Conservation (phyloP, 2,329 filamentous ascomycete genomes). For the Epichloe festucae region DNA sequence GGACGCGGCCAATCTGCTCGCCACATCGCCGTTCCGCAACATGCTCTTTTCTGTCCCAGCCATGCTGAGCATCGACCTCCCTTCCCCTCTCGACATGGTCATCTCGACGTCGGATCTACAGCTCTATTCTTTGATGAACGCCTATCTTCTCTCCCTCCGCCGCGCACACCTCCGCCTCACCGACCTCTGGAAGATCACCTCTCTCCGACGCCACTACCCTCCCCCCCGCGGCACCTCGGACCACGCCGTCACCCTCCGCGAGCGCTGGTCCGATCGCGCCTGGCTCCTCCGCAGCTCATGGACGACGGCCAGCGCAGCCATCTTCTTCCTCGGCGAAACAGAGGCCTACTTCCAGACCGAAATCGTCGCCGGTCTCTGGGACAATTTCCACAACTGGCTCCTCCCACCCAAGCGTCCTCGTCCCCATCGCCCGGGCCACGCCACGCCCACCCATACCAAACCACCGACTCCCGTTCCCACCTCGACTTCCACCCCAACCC, state of each 20-base stretch:
- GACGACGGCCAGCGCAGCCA: conserved; percentile 76
- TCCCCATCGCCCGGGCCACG: not conserved
- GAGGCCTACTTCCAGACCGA: conserved; percentile 84
- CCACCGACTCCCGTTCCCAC: not conserved
- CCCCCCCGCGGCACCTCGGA: conserved; percentile 46
- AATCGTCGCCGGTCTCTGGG: conserved; percentile 70
- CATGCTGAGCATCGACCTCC: conserved; percentile 58
- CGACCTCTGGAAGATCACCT: conserved; percentile 74
- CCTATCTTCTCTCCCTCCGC: conserved; percentile 75
- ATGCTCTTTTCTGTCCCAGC: conserved; percentile 65
- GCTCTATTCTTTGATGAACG: conserved; percentile 72
- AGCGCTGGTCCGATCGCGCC: conserved; percentile 49
- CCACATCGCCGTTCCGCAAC: conserved; percentile 56
- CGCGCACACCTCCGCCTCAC: conserved; percentile 76
- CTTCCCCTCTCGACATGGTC: conserved; percentile 76
- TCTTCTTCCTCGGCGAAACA: conserved; percentile 82
- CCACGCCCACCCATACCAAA: not conserved
- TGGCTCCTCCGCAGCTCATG: conserved; percentile 68
- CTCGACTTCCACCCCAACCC: not conserved
- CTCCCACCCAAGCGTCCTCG: conserved; percentile 23
- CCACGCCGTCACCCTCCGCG: conserved; percentile 47
- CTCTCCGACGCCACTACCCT: conserved; percentile 64
- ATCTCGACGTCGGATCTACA: conserved; percentile 63
- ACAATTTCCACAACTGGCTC: conserved; percentile 67
- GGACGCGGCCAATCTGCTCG: conserved; percentile 23